These are phyloP conservation scores for Irpex rosettiformis DNA, from an alignment of 1,284 basidiomycete species.

Conservation along the genomic window DNA sequence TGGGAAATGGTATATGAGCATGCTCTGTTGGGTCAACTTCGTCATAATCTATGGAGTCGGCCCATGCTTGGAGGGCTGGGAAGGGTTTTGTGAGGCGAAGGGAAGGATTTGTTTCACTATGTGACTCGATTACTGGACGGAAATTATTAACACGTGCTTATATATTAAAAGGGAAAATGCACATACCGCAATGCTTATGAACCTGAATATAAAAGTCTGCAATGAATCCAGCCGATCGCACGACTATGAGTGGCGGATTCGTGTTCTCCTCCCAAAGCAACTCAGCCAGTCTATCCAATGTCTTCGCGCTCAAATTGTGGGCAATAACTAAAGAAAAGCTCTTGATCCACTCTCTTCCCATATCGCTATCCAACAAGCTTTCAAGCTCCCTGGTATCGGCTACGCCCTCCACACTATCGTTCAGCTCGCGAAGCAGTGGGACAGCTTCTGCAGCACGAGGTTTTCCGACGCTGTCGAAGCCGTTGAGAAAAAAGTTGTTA, in stretches of 20 bases:
- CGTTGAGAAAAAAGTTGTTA: slow-evolving; percentile 95
- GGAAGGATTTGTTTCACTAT: slow-evolving; percentile 57
- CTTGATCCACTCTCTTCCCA: slow-evolving; percentile 46
- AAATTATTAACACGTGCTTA: not conserved
- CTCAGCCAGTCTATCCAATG: slow-evolving; percentile 58
- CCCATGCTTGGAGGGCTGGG: slow-evolving; percentile 72
- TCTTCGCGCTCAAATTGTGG: slow-evolving; percentile 65
- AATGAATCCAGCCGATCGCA: slow-evolving; percentile 83
- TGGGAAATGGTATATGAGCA: slow-evolving; percentile 82
- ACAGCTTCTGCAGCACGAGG: slow-evolving; percentile 80
- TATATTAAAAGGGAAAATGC: not conserved
- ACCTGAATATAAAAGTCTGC: slow-evolving; percentile 88
- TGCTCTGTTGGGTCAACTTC: slow-evolving; percentile 84
- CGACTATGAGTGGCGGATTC: slow-evolving; percentile 67
- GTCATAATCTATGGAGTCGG: slow-evolving; percentile 68
- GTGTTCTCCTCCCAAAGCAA: slow-evolving; percentile 65
- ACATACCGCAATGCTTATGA: slow-evolving; percentile 77
- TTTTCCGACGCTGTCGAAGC: slow-evolving; percentile 72
- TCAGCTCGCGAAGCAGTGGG: slow-evolving; percentile 80
- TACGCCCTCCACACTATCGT: slow-evolving; percentile 78
- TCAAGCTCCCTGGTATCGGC: slow-evolving; percentile 59
- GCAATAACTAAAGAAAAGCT: slow-evolving; percentile 73
- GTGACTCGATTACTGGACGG: slow-evolving; percentile 24
- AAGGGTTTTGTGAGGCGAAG: slow-evolving; percentile 90
- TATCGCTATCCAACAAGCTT: slow-evolving; percentile 47